Evolutionary conservation across 805 yeast genomes (phyloP).

Genomic region (Yamadazyma scolyti): DNA sequence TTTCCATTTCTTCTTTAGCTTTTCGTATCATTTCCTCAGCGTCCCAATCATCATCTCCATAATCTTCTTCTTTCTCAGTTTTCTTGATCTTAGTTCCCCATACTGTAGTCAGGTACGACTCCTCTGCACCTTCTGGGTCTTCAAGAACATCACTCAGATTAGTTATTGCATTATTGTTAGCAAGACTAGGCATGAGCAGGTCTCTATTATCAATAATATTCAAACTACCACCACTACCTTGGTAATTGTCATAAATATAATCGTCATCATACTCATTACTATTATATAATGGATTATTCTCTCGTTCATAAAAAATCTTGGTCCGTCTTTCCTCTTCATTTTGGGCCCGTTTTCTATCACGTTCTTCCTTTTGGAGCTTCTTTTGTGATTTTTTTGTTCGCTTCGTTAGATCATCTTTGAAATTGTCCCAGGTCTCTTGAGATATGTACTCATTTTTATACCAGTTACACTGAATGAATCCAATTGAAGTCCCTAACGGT

Average conservation of each 20-base stretch:
- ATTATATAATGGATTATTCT: constrained; percentile 46
- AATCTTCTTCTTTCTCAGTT: constrained; percentile 22
- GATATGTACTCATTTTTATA: constrained; percentile 25
- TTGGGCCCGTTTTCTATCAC: constrained; percentile 53
- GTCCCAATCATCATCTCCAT: constrained; percentile 42
- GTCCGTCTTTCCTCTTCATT: constrained; percentile 55
- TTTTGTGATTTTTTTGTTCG: constrained; percentile 49
- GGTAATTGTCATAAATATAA: constrained; percentile 10
- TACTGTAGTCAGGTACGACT: constrained; percentile 48
- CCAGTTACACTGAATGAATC: constrained; percentile 88
- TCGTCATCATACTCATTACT: constrained; percentile 26
- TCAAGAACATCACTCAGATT: no score
- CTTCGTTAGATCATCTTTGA: constrained; percentile 52
- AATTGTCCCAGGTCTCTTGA: constrained; percentile 38
- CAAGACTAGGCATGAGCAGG: constrained; percentile 32
- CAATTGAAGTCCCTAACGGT: constrained; percentile 82
- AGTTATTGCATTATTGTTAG: neutral
- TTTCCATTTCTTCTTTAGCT: constrained; percentile 46
- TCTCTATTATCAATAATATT: constrained; percentile 37
- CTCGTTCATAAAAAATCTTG: constrained; percentile 55
- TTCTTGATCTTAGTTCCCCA: constrained; percentile 71
- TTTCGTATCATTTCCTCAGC: constrained; percentile 49
- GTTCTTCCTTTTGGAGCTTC: constrained; percentile 58
- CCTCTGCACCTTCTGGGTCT: constrained; percentile 7
- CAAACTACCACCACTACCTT: constrained; percentile 14